Evolutionary conservation across 2,329 filamentous ascomycete species (phyloP).

Genomic region (Zymoseptoria brevis): DNA sequence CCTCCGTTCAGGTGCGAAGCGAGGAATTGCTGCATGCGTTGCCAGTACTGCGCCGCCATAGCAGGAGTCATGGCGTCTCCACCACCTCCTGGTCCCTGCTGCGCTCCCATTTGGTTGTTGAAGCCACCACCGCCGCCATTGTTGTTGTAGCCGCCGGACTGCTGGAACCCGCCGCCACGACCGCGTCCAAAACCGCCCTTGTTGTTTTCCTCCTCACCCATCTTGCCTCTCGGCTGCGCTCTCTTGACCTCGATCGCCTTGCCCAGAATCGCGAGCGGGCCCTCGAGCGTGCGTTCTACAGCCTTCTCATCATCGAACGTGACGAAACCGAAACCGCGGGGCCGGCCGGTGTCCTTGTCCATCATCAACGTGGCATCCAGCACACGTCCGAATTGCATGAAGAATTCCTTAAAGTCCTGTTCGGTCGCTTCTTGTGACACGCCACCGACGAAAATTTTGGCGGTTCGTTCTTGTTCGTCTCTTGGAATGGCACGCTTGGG

Average conservation of each 20-base stretch:
- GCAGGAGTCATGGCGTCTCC: conserved; percentile 68
- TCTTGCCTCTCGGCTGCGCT: conserved; percentile 87
- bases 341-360: conserved; percentile 97
- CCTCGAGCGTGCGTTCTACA: conserved; percentile 80
- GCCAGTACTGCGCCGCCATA: conserved; percentile 97
- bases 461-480: conserved; percentile 96
- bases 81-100: conserved; percentile 14
- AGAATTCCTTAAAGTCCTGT: conserved; percentile 92
- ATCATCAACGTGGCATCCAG: conserved; percentile 99
- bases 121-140: conserved; percentile 28
- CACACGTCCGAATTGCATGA: conserved; percentile 91
- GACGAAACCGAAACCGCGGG: conserved; percentile 93
- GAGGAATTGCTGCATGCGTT: conserved; percentile 97
- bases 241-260: conserved; percentile 99
- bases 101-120: conserved; percentile 18
- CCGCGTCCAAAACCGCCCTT: conserved; percentile 27
- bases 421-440: conserved; percentile 97
- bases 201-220: conserved; percentile 68
- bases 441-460: conserved; percentile 97
- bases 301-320: conserved; percentile 95
- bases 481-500: conserved; percentile 94
- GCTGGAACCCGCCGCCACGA: conserved; percentile 32
- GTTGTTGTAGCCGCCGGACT: conserved; percentile 29
- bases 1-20: conserved; percentile 49
- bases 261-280: conserved; percentile 82